Evolutionary conservation across 75 land plant genomes (phyloP), one percentile per base, ranked within the genome.

Genomic region (Picea glauca): DNA sequence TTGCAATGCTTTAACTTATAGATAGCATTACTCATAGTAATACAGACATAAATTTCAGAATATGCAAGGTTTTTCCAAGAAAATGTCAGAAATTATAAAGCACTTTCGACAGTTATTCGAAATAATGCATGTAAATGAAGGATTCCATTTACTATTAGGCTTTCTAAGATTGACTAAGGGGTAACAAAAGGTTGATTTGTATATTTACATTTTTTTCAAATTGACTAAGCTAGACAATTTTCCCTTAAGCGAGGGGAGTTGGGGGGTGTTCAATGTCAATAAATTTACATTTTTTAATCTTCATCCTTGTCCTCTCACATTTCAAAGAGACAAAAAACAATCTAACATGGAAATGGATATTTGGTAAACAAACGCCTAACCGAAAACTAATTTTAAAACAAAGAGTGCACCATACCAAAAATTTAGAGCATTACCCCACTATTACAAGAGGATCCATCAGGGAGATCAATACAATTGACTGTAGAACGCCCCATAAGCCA

Each of bases 401-500:
- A 12, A 63, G 66, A 11, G 26, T 63, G 32, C 30, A 63, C 13
- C 13, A 12, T 62, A 63, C 12, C 32, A 6, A 31, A 23, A 43
- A 23, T 33, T 38, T 20, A 21, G 21, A 68, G 35, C 18, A 78
- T 77, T 85, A 94, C 99, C 92, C 97, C 98, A 81, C 95, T 92
- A 3, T 66, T 46, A 76, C 92, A 82, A 31, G 91, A 86, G 6
- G 92, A 83, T 57, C 99, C 99, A 86, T 94, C 87, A 5, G 89
- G 83, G 35, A 92, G 88, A 60, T 88, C 83, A 26, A 96, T 81
- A 56, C 87, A 72, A 77, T 91, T 92, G 20, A 96, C 88, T 5
- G 88, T 63, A 81, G 94, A 96, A 4, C 76, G 78, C n/a, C 97
- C 99, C 95, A 96, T 92, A 18, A 96, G 85, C 97, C 99, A 96